A percentile compares a stretch with the other conserved stretches of the same genome.
These are phyloP conservation scores for Penicillium sclerotigenum DNA, from an alignment of 2,329 filamentous ascomycete species.

Conservation along the genomic window DNA sequence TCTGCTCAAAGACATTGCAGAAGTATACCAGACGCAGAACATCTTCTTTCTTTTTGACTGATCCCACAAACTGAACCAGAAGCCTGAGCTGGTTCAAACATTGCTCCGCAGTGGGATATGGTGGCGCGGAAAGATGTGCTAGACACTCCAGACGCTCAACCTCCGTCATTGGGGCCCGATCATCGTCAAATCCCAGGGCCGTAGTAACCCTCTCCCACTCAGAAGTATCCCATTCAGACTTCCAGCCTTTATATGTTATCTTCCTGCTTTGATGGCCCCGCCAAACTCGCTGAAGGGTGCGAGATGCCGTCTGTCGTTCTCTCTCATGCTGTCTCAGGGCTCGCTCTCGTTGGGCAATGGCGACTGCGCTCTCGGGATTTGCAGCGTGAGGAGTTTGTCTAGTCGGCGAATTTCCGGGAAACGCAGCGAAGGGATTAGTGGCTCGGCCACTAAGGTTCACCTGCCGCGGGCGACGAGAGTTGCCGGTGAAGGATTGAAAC, in stretches of 20 bases:
- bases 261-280: conserved; percentile 68
- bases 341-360: conserved; percentile 82
- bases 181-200: conserved; percentile 20
- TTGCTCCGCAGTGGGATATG: conserved; percentile 36
- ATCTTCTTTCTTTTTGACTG: conserved; percentile 43
- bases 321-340: conserved; percentile 76
- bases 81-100: conserved; percentile 59
- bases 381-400: conserved; percentile 56
- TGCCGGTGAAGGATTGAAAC: conserved; percentile 91
- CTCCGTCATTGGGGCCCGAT: background rate
- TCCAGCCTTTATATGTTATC: conserved; percentile 55
- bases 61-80: conserved; percentile 63
- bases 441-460: conserved; percentile 89
- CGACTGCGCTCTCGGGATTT: conserved; percentile 72
- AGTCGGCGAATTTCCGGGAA: conserved; percentile 48
- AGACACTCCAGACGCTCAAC: conserved; percentile 5
- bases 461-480: conserved; percentile 77
- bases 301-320: conserved; percentile 69
- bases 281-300: conserved; percentile 75
- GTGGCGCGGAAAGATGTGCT: conserved; percentile 31
- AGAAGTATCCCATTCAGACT: conserved; percentile 61
- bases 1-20: conserved; percentile 41
- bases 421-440: conserved; percentile 69
- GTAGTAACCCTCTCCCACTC: conserved; percentile 44
- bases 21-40: conserved; percentile 45